Evolutionary conservation across 2,329 filamentous ascomycete genomes (phyloP), one percentile per base, ranked within the genome.

Genomic region (Tympanopsis confertula): DNA sequence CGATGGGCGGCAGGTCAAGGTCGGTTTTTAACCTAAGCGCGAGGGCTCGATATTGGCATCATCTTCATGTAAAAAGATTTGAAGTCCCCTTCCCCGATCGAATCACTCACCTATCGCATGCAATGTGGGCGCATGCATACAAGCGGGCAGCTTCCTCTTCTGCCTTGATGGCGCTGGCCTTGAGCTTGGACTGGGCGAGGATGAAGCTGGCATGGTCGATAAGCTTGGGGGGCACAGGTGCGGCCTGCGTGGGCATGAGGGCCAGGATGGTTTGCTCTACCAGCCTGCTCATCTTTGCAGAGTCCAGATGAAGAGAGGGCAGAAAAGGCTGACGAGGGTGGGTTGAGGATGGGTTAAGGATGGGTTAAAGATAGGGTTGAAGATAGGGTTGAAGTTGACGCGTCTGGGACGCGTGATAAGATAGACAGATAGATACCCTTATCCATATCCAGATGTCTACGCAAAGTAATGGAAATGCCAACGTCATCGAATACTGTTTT

Each of bases 111-210:
- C 85, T 75, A 48, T 89, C 86, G 53, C 88, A 96, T 15, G 91
- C 91, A 42, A 98, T 73, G 58, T 94, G 81, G 13, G 85, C 83
- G 55, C 87, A 94, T 3, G 82, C 83, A 56, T 91, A 91, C 4
- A 74, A 70, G 15, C 88, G 73, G n/a, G 82, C 86, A 45, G 91
- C 78, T 56, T 95, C 88, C 56, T 94, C 87, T 39, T 93, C 86
- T 3, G 78, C 71, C 54, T 87, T 93, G 38, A 95, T 66, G 13
- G 74, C 82, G 50, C 76, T 79, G 36, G 85, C 86, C 49, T 78
- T 79, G 51, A 78, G 76, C 22, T 85, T 77, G 12, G 86, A 93
- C 57, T 91, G 86, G 2, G 84, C 79, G 33, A 93, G 72, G 5
- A 94, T 65, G 5, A 81, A 86, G 37, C 70, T 66, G 1, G 86